These are phyloP conservation scores for Paraconiothyrium brasiliense DNA, from an alignment of 2,329 filamentous ascomycete genomes.

Conservation along the genomic window DNA sequence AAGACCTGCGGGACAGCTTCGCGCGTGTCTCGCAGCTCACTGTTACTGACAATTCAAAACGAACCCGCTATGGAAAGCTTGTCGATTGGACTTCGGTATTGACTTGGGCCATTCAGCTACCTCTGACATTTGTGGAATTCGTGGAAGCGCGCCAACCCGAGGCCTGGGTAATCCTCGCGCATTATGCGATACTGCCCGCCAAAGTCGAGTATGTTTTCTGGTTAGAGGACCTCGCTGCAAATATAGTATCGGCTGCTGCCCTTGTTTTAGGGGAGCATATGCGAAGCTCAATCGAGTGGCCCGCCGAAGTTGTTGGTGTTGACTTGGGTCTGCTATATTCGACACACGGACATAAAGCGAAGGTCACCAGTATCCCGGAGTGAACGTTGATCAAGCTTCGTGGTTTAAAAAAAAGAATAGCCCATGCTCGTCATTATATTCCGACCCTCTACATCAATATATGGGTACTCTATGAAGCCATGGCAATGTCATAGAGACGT, in stretches of 20 bases:
- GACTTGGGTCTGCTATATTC: constrained; percentile 28
- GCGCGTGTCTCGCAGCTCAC: constrained; percentile 35
- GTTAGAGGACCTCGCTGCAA: constrained; percentile 30
- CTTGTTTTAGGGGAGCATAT: constrained; percentile 33
- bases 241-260: constrained; percentile 33
- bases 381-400: neutral
- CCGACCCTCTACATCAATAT: neutral
- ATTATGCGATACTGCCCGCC: constrained; percentile 35
- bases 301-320: constrained; percentile 26
- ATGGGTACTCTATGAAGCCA: neutral
- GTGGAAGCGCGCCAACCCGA: constrained; percentile 33
- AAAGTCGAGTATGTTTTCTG: constrained; percentile 31
- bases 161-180: constrained; percentile 41
- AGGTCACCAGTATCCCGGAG: neutral
- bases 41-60: constrained; percentile 8
- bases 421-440: neutral
- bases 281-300: constrained; percentile 38
- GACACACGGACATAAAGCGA: neutral
- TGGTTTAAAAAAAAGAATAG: neutral
- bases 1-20: constrained; percentile 31
- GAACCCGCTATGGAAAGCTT: constrained; percentile 1
- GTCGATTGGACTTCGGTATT: constrained; percentile 36
- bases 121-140: constrained; percentile 28
- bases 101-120: constrained; percentile 27
- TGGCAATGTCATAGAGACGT: neutral